A percentile compares a stretch with the other conserved stretches of the same genome.
These are phyloP conservation scores for Pterocarpus santalinus DNA, from an alignment of 306 rosid genomes.

Conservation along the genomic window DNA sequence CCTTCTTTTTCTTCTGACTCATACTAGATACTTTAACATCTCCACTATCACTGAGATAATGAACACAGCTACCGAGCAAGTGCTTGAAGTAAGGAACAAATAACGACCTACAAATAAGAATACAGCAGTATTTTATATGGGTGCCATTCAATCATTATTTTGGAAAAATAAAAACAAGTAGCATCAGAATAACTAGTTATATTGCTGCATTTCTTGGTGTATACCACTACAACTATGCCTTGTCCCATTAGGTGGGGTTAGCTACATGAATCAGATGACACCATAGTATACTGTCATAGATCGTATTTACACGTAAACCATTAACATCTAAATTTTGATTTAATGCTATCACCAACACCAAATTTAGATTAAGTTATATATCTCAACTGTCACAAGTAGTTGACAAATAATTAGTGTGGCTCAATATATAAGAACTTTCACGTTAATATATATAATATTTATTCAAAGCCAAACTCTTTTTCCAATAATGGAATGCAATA, in stretches of 20 bases:
- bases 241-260: no score
- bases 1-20: conserved; percentile 77
- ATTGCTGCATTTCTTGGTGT: neutral
- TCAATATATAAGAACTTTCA: neutral
- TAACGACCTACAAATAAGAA: conserved; percentile 72
- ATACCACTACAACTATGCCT: neutral
- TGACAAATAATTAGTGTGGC: neutral
- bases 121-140: conserved; percentile 7
- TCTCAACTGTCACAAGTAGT: conserved; percentile 13
- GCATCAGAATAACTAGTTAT: conserved; percentile 15
- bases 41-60: conserved; percentile 65
- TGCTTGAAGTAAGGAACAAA: conserved; percentile 95
- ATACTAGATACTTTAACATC: conserved; percentile 53
- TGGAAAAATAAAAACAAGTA: neutral
- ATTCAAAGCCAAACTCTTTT: conserved; percentile 15
- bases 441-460: no score
- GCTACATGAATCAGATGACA: no score
- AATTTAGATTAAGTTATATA: neutral
- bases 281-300: no score
- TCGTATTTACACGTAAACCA: neutral
- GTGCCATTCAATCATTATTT: conserved; percentile 24
- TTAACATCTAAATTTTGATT: neutral
- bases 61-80: conserved; percentile 79
- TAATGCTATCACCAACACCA: conserved; percentile 4
- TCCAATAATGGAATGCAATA: conserved; percentile 10